Evolutionary conservation across 768 basidiomycete genomes (phyloP).

Genomic region (Termitomyces sp.): DNA sequence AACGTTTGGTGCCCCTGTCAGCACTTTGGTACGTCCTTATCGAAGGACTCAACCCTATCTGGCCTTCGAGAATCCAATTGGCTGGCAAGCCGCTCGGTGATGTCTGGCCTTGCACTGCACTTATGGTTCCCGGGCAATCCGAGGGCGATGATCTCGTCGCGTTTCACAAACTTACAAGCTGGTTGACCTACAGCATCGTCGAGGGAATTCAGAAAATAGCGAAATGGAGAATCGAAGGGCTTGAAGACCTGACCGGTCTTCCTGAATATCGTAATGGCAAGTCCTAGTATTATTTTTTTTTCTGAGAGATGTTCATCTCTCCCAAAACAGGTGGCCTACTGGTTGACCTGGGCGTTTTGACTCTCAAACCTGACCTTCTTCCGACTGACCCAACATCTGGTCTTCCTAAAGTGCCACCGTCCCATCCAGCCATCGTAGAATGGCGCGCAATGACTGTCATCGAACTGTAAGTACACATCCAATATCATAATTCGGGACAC

Average conservation of each 20-base stretch:
- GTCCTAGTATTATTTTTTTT: neutral
- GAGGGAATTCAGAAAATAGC: conserved; percentile 76
- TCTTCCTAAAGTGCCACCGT: conserved; percentile 62
- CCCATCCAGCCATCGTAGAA: conserved; percentile 90
- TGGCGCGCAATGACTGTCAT: conserved; percentile 97
- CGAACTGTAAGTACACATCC: conserved; percentile 56
- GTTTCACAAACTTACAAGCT: conserved; percentile 95
- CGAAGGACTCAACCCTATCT: conserved; percentile 79
- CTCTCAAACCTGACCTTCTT: conserved; percentile 54
- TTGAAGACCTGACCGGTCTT: conserved; percentile 84
- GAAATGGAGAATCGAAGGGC: conserved; percentile 76
- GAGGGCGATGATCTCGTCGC: conserved; percentile 77
- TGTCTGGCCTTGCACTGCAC: conserved; percentile 81
- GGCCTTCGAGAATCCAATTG: conserved; percentile 76
- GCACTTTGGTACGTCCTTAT: conserved; percentile 82
- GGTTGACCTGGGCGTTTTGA: conserved; percentile 76
- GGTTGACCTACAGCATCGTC: conserved; percentile 88
- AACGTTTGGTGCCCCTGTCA: conserved; percentile 57
- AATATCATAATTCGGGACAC: neutral
- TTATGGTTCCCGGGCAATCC: conserved; percentile 18
- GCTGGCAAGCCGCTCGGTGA: conserved; percentile 78
- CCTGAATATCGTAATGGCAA: conserved; percentile 94
- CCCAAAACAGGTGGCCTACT: conserved; percentile 71
- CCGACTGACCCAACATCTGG: conserved; percentile 42
- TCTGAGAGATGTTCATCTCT: neutral